Percentiles rank a stretch among this genome's conserved stretches.
Conservation (phyloP, 306 rosid genomes). For the Alnus rubra region DNA sequence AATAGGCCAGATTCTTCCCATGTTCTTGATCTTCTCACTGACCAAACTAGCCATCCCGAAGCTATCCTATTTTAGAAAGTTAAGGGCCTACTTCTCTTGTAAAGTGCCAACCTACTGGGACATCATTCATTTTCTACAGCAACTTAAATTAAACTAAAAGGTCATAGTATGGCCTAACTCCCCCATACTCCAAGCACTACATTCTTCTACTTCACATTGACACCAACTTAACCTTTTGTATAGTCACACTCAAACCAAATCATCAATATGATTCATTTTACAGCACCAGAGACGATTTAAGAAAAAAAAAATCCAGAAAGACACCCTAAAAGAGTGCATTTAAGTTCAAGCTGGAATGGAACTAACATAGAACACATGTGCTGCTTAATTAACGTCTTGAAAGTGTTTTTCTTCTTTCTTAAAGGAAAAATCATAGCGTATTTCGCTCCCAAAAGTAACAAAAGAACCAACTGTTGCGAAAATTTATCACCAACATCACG, state of each 20-base stretch:
- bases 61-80: not conserved
- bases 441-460: not conserved
- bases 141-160: slow-evolving; percentile 2
- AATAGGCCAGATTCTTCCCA: not conserved
- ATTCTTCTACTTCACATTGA: not conserved
- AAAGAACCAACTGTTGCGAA: not conserved
- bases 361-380: not conserved
- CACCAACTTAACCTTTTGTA: not conserved
- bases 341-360: not conserved
- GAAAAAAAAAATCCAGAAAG: not conserved
- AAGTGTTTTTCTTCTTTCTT: not conserved
- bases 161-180: not conserved
- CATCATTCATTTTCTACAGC: slow-evolving; percentile 6
- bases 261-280: not conserved
- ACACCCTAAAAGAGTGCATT: not conserved
- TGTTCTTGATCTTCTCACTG: not conserved
- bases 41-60: not conserved
- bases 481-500: slow-evolving; percentile 9
- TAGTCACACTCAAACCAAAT: not conserved
- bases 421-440: not conserved
- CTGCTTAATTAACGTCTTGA: not conserved
- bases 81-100: not conserved
- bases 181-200: not conserved
- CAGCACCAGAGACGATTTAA: not conserved
- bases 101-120: slow-evolving; percentile 1